A percentile compares a stretch with the other conserved stretches of the same genome.
These are phyloP conservation scores for Fusarium algeriense DNA, from an alignment of 2,329 filamentous ascomycete genomes.

Conservation along the genomic window DNA sequence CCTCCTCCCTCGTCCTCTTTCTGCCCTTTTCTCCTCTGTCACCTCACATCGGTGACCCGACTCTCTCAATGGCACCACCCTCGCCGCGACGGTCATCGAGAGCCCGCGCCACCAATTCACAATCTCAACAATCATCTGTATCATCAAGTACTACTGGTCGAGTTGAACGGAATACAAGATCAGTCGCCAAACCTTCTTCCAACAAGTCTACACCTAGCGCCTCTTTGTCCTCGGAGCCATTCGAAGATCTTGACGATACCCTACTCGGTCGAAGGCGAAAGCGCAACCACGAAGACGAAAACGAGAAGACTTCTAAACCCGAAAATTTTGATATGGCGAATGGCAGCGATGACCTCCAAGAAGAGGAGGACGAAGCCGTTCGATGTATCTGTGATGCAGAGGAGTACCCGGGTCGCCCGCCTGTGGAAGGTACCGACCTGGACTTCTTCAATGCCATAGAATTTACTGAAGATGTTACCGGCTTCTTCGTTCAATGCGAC, in stretches of 20 bases:
- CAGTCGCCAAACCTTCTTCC: conserved; percentile 78
- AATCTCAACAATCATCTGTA: conserved; percentile 81
- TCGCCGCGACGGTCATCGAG: conserved; percentile 91
- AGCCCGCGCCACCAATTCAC: conserved; percentile 83
- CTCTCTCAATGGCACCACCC: conserved; percentile 68
- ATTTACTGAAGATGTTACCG: conserved; percentile 86
- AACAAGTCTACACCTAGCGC: conserved; percentile 81
- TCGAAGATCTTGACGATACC: conserved; percentile 76
- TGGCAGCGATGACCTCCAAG: conserved; percentile 76
- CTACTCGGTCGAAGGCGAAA: conserved; percentile 83
- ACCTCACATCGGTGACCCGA: conserved; percentile 48
- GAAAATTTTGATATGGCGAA: conserved; percentile 67
- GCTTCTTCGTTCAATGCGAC: conserved; percentile 98
- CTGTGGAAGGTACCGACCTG: conserved; percentile 69
- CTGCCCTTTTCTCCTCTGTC: conserved; percentile 41
- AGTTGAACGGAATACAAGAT: conserved; percentile 79
- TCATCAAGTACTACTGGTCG: conserved; percentile 84
- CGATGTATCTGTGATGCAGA: conserved; percentile 94
- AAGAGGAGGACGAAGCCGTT: conserved; percentile 91
- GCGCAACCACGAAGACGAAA: conserved; percentile 76
- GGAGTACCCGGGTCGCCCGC: conserved; percentile 89
- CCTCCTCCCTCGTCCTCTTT: conserved; percentile 16
- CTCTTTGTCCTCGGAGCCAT: conserved; percentile 77
- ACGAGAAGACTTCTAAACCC: conserved; percentile 58
- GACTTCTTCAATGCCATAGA: conserved; percentile 70